Evolutionary conservation across 805 yeast genomes (phyloP).

Genomic region (Candida ovalis): DNA sequence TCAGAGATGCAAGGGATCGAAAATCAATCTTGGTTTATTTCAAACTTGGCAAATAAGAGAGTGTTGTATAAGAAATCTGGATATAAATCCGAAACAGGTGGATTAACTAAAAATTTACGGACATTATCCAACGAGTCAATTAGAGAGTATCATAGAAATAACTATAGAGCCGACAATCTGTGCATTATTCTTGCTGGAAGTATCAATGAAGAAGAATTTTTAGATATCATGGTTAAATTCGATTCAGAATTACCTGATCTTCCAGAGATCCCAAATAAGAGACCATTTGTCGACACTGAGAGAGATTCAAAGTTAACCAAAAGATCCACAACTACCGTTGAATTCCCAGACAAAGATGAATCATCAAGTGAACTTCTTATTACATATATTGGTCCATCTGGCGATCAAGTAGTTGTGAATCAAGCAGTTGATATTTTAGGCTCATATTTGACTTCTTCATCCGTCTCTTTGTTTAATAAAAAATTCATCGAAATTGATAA

Average conservation of each 20-base stretch:
- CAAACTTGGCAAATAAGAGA: conserved; percentile 58
- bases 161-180: conserved; percentile 80
- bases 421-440: conserved; percentile 71
- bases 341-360: conserved; percentile 89
- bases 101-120: conserved; percentile 73
- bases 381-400: conserved; percentile 80
- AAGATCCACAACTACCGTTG: conserved; percentile 46
- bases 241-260: conserved; percentile 52
- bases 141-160: conserved; percentile 62
- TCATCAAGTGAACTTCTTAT: conserved; percentile 70
- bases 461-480: conserved; percentile 71
- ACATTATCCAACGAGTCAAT: conserved; percentile 70
- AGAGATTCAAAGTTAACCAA: conserved; percentile 38
- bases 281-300: conserved; percentile 82
- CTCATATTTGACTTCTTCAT: conserved; percentile 69
- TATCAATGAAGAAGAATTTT: conserved; percentile 69
- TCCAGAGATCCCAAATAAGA: conserved; percentile 34
- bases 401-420: conserved; percentile 45
- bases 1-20: conserved; percentile 96
- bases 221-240: conserved; percentile 55
- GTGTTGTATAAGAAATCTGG: conserved; percentile 63
- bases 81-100: conserved; percentile 93
- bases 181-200: conserved; percentile 84
- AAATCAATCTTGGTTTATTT: conserved; percentile 65
- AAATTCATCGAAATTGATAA: conserved; percentile 74